A percentile compares a stretch with the other conserved stretches of the same genome.
These are phyloP conservation scores for Lecanicillium sp. DNA, from an alignment of 2,329 filamentous ascomycete genomes.

Conservation along the genomic window DNA sequence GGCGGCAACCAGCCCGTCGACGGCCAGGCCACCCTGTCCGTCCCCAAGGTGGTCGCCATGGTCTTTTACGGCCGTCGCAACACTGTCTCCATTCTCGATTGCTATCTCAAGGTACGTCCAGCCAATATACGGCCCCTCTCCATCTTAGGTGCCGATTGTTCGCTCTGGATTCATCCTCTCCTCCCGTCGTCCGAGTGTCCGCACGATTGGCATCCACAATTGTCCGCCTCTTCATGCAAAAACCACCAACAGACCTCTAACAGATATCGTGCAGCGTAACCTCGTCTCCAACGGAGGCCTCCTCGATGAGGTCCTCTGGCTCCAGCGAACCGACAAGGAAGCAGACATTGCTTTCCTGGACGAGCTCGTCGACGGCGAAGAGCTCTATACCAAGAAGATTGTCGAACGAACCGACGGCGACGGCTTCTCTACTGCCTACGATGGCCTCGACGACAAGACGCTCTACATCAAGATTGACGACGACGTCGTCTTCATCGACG, in stretches of 20 bases:
- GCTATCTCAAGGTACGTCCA: slow-evolving; percentile 31
- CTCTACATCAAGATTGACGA: slow-evolving; percentile 31
- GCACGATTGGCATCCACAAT: no score
- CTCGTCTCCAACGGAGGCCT: slow-evolving; percentile 35
- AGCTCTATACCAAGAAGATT: slow-evolving; percentile 28
- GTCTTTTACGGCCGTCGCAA: slow-evolving; percentile 38
- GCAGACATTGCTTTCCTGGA: slow-evolving; percentile 32
- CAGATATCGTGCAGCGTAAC: slow-evolving; percentile 34
- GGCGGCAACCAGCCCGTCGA: not conserved
- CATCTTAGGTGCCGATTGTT: no score
- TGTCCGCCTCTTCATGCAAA: no score
- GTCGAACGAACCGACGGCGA: slow-evolving; percentile 23
- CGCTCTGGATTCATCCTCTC: no score
- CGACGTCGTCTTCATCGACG: slow-evolving; percentile 29
- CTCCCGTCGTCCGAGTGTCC: no score
- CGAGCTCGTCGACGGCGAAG: slow-evolving; percentile 25
- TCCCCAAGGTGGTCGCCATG: slow-evolving; percentile 31
- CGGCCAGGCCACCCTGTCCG: slow-evolving; percentile 6
- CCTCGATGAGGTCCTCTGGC: slow-evolving; percentile 36
- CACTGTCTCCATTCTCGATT: slow-evolving; percentile 37
- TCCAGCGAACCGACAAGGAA: slow-evolving; percentile 30
- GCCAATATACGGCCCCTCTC: no score
- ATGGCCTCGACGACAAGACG: slow-evolving; percentile 37
- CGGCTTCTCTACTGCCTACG: slow-evolving; percentile 31
- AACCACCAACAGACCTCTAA: no score